Base-by-base conservation (phyloP, 1,284 basidiomycete species). In the Papiliotrema laurentii region DNA sequence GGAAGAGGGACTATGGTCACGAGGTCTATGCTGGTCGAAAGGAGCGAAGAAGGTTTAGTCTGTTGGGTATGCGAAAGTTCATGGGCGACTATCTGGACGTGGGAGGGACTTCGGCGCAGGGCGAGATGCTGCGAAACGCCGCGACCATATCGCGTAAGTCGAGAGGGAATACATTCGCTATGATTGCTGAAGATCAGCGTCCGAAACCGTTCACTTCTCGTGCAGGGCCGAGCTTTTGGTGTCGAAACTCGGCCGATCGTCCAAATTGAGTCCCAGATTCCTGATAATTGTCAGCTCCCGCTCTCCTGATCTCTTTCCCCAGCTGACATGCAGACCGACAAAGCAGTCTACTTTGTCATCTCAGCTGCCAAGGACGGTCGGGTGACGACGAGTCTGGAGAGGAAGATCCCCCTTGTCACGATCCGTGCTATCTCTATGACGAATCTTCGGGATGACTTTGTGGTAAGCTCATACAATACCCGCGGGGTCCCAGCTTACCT, bases 41-140 rank as follows among this genome's bases (percentile, higher is more conserved):
- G 76, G 96, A 99, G 75, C 81, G 96, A 36, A 79, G 96, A 50
- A 79, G 94, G 35, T 97, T 89, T 75, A 93, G 89, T 80, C 76
- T 98, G 58, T 79, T 98, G 53, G 89, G 94, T 49, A 93, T 92
- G 77, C 83, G 96, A 45, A 84, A 91, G 54, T 99, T 96, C 72
- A 83, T 89, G 81, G 96, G 96, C 16, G 96, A 99, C 73, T 99
- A 99, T 72, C 81, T 99, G 34, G 88, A 93, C 66, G 77, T 97
- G 31, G 90, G 88, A 44, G 86, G 86, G 3, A 83, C 84, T 61
- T 86, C 84, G 69, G 73, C 89, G 0, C 76, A 93, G 22, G 92
- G 92, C 0, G 82, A 85, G 64, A 83, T 92, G 72, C 73, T 98
- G 47, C 80, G 82, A 38, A 77, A 79, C 35, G 84, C 83, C 16